Evolutionary conservation across 352 stramenopile genomes (phyloP).

Genomic region (Paralagenidium karlingii): DNA sequence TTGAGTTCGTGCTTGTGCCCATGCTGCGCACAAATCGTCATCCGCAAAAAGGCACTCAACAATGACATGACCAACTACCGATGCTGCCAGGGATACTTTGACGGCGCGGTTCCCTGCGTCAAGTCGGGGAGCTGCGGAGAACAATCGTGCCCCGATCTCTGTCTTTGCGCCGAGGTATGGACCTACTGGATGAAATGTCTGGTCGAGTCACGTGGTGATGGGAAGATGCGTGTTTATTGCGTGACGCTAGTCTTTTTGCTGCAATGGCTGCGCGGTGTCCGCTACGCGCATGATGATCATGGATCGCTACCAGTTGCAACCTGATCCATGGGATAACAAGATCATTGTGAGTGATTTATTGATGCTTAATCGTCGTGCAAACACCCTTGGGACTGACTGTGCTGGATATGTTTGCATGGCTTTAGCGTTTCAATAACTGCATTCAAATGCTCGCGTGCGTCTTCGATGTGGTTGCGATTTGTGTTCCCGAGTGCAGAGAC

Average conservation of each 20-base stretch:
- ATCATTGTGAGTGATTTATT: conserved; percentile 84
- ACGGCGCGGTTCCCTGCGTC: conserved; percentile 77
- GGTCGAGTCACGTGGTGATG: background rate
- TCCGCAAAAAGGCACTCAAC: conserved; percentile 86
- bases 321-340: conserved; percentile 89
- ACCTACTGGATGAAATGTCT: background rate
- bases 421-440: conserved; percentile 3
- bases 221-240: background rate
- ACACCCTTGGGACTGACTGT: background rate
- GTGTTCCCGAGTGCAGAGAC: conserved; percentile 46
- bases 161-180: conserved; percentile 81
- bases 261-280: conserved; percentile 84
- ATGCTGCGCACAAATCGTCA: conserved; percentile 83
- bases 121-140: conserved; percentile 80
- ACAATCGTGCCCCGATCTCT: conserved; percentile 73
- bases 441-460: conserved; percentile 68
- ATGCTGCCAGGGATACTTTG: conserved; percentile 90
- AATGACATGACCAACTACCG: conserved; percentile 88
- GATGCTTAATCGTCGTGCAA: too few relatives aligned
- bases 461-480: conserved; percentile 67
- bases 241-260: conserved; percentile 43
- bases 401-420: background rate
- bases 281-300: conserved; percentile 86
- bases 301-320: conserved; percentile 79
- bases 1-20: conserved; percentile 70